Evolutionary conservation across 768 basidiomycete genomes (phyloP).

Genomic region (Kwoniella dejecticola): DNA sequence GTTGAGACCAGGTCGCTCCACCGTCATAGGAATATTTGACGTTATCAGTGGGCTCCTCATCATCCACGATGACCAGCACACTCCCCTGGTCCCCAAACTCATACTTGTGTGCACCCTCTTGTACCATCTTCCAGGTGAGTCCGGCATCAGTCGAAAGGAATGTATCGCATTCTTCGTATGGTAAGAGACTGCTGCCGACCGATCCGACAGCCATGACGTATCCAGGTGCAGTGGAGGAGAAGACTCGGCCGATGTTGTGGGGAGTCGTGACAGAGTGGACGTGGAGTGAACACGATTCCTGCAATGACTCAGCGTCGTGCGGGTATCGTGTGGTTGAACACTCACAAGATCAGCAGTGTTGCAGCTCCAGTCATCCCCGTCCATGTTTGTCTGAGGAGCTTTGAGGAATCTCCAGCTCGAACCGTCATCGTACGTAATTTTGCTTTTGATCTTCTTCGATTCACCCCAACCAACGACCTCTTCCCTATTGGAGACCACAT

Average conservation of each 20-base stretch:
- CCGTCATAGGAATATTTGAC: slow-evolving; percentile 79
- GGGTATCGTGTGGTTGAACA: not conserved
- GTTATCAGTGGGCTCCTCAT: slow-evolving; percentile 72
- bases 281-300: slow-evolving; percentile 75
- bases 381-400: slow-evolving; percentile 64
- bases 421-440: slow-evolving; percentile 90
- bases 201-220: slow-evolving; percentile 96
- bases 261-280: slow-evolving; percentile 88
- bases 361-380: slow-evolving; percentile 69
- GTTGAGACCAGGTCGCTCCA: slow-evolving; percentile 77
- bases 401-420: slow-evolving; percentile 74
- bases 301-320: not conserved
- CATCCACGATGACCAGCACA: slow-evolving; percentile 75
- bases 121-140: slow-evolving; percentile 77
- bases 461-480: slow-evolving; percentile 73
- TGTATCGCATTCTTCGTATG: slow-evolving; percentile 87
- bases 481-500: slow-evolving; percentile 77
- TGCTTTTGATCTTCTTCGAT: slow-evolving; percentile 72
- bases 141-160: slow-evolving; percentile 92
- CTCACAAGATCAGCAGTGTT: slow-evolving; percentile 59
- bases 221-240: slow-evolving; percentile 92
- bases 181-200: slow-evolving; percentile 67
- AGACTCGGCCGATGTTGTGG: slow-evolving; percentile 91
- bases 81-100: slow-evolving; percentile 93
- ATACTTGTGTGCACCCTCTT: slow-evolving; percentile 79